phyloP scores from a whole-genome alignment of 2,329 filamentous ascomycete genomes.

The Aphanoascus verrucosus region DNA sequence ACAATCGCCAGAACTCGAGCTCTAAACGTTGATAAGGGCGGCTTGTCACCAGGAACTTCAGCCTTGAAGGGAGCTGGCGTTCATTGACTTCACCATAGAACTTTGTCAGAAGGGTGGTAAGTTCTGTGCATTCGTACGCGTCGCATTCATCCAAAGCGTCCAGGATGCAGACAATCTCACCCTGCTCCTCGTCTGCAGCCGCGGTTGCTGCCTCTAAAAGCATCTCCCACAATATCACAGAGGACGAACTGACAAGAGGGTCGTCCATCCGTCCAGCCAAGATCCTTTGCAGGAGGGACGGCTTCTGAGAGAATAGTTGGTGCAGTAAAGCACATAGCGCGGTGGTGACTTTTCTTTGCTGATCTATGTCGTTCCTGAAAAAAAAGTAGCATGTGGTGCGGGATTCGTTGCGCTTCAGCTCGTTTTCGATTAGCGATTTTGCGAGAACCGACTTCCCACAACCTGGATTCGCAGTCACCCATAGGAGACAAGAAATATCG shows the following conservation, averaged over 20 bases:
- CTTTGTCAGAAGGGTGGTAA: too few species aligned
- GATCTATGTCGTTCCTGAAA: constrained; percentile 35
- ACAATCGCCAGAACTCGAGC: constrained; percentile 13
- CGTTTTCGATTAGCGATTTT: constrained; percentile 28
- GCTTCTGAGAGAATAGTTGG: constrained; percentile 28
- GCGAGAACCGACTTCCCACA: constrained; percentile 39
- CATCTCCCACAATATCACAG: constrained; percentile 24
- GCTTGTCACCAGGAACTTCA: constrained; percentile 32
- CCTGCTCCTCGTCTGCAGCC: constrained; percentile 11
- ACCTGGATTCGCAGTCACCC: constrained; percentile 37
- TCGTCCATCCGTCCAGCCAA: constrained; percentile 16
- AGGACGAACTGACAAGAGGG: constrained; percentile 20
- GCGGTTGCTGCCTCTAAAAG: too few species aligned
- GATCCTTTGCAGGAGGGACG: constrained; percentile 15
- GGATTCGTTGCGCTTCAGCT: constrained; percentile 15
- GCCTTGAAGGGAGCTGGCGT: background rate
- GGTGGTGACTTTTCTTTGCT: constrained; percentile 23
- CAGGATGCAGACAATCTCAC: constrained; percentile 29
- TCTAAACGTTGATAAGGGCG: constrained; percentile 19
- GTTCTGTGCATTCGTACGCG: constrained; percentile 12
- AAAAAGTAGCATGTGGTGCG: constrained; percentile 36
- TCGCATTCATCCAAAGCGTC: constrained; percentile 38
- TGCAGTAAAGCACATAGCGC: constrained; percentile 31
- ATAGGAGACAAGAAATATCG: constrained; percentile 21
- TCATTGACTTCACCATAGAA: constrained; percentile 18